A percentile compares a stretch with the other conserved stretches of the same genome.
phyloP scores from a whole-genome alignment of 2,329 filamentous ascomycete genomes.

The Helotiales sp. region DNA sequence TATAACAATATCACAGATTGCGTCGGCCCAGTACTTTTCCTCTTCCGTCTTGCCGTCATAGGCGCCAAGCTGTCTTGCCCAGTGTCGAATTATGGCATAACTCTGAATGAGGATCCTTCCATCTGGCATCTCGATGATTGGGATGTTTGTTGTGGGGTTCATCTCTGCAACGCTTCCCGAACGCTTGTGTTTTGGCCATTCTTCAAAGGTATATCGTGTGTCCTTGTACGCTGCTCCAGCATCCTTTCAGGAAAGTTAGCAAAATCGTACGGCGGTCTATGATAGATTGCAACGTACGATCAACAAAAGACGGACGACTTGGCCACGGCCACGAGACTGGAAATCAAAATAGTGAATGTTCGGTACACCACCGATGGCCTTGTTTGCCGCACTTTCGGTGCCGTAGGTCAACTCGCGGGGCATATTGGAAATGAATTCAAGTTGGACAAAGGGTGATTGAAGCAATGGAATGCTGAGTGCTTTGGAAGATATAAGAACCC shows the following conservation, averaged over 20 bases:
- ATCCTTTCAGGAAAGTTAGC: constrained; percentile 18
- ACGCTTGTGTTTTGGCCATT: constrained; percentile 32
- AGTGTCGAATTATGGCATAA: constrained; percentile 36
- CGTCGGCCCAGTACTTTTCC: constrained; percentile 36
- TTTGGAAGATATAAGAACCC: not conserved
- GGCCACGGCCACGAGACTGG: constrained; percentile 33
- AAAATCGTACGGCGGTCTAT: not conserved
- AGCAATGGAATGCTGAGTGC: not conserved
- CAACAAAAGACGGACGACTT: constrained; percentile 33
- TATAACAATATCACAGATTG: constrained; percentile 34
- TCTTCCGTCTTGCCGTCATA: constrained; percentile 35
- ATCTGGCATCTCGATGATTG: constrained; percentile 31
- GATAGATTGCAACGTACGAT: constrained; percentile 11
- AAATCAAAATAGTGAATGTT: constrained; percentile 36
- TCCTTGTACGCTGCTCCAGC: constrained; percentile 35
- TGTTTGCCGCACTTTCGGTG: constrained; percentile 29
- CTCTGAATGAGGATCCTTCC: constrained; percentile 36
- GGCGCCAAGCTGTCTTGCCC: constrained; percentile 27
- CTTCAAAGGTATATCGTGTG: constrained; percentile 33
- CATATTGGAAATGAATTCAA: constrained; percentile 1
- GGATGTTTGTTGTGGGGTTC: constrained; percentile 31
- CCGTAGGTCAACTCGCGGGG: constrained; percentile 19
- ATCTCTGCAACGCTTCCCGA: constrained; percentile 25
- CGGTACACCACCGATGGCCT: constrained; percentile 36
- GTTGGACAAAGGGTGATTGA: no score